Evolutionary conservation across 805 yeast species (phyloP), one percentile per base, ranked within the genome.

Genomic region (Metschnikowia anglica): DNA sequence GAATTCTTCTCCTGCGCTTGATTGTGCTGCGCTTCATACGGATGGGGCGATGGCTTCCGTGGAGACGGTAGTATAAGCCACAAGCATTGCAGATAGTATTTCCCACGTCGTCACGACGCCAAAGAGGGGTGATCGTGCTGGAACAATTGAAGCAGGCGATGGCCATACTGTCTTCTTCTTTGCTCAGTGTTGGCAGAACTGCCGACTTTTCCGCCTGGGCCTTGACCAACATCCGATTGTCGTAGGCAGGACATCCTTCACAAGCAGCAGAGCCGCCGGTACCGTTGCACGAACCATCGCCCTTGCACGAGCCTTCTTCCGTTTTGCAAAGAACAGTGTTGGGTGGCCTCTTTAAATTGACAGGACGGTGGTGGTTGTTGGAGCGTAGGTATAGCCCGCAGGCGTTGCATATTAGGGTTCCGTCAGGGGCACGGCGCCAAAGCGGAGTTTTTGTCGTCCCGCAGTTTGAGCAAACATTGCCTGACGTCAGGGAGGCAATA

Each of bases 61-160:
- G 95, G 32, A 88, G 72, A 44, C 81, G 70, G 61, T 79, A 82
- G 61, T 87, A 88, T 23, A 88, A 65, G 2, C 89, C 96, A 66
- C 96, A 87, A 0, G 96, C 96, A 56, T 87, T 87, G 69, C 96
- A 87, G 18, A 88, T 86, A 19, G 89, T 84, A 54, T 86, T 82
- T 3, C 95, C 95, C 5, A 72, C 73, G 50, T 81, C 89, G 59
- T 86, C 90, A 48, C 95, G 70, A 58, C 95, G 73, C 95, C 95
- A 87, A 10, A 87, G 66, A 0, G 96, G 96, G 0, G 96, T 87
- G 43, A 85, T 84, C 1, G 93, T 87, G 10, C 93, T 84, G 2
- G 81, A 82, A 65, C 96, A 87, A 66, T 87, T 88, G 51, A 77
- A 82, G 60, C 96, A 87, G 0, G 95, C 88, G 6, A 87, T 78